Conservation (phyloP, 805 yeast species). For the Zygoascus bituminiphila region DNA sequence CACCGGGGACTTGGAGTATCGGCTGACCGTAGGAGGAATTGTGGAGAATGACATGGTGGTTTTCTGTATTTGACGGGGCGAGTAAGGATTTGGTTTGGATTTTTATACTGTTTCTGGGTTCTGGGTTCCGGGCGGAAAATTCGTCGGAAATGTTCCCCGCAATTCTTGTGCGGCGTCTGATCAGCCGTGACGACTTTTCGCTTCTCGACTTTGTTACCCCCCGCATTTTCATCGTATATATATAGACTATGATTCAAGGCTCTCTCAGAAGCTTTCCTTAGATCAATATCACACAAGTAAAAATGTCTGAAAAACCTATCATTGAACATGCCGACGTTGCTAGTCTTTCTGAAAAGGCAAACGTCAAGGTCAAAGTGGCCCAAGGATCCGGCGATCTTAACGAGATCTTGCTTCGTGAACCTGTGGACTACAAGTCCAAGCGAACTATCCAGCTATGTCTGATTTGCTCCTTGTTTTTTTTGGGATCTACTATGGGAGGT, state of each 20-base stretch:
- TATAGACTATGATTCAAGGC: neutral
- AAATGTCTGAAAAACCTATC: neutral
- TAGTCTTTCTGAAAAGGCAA: neutral
- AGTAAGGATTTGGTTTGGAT: neutral
- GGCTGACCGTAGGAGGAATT: neutral
- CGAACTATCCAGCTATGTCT: neutral
- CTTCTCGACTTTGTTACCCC: no score
- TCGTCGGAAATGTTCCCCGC: neutral
- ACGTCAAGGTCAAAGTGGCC: neutral
- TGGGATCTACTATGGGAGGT: conserved; percentile 4
- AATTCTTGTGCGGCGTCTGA: neutral
- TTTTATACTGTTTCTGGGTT: neutral
- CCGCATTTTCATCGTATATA: neutral
- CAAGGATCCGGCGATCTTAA: neutral
- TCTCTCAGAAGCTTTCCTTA: no score
- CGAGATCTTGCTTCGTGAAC: neutral
- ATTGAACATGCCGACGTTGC: neutral
- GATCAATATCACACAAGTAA: no score
- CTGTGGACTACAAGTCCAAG: neutral
- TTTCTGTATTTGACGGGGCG: no score
- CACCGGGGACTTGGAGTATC: neutral
- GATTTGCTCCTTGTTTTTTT: neutral
- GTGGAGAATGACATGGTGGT: neutral
- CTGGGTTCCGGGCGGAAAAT: neutral
- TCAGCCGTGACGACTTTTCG: no score